These are phyloP conservation scores for Alternaria conjuncta DNA, from an alignment of 2,329 filamentous ascomycete genomes.

Conservation along the genomic window DNA sequence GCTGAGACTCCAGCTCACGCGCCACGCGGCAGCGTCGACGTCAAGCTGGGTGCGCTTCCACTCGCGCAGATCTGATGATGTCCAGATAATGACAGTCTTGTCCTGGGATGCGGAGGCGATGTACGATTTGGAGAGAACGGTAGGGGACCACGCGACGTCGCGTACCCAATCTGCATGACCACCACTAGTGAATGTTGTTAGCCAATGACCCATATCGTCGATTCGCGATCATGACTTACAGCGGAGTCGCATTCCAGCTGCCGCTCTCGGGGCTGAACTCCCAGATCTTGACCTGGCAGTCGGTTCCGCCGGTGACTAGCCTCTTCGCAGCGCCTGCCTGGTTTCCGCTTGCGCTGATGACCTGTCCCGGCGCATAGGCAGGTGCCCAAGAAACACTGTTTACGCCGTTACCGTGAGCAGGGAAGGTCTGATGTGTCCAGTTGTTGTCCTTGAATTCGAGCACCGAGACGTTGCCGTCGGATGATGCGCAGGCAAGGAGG, in stretches of 20 bases:
- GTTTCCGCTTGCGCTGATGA: slow-evolving; percentile 73
- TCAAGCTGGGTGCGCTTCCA: slow-evolving; percentile 87
- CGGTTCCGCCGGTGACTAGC: slow-evolving; percentile 93
- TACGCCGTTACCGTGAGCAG: slow-evolving; percentile 90
- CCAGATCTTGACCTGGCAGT: slow-evolving; percentile 95
- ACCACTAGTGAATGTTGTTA: slow-evolving; percentile 56
- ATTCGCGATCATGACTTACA: slow-evolving; percentile 47
- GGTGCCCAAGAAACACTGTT: slow-evolving; percentile 97
- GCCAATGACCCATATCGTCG: background rate
- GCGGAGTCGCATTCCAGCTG: slow-evolving; percentile 59
- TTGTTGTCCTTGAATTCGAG: slow-evolving; percentile 97
- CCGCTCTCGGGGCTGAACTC: slow-evolving; percentile 66
- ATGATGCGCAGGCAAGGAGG: slow-evolving; percentile 90
- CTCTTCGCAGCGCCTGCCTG: slow-evolving; percentile 67
- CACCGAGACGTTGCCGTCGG: slow-evolving; percentile 90
- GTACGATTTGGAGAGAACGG: slow-evolving; percentile 92
- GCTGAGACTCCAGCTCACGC: slow-evolving; percentile 96
- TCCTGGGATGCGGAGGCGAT: slow-evolving; percentile 96
- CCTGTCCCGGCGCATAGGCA: slow-evolving; percentile 79
- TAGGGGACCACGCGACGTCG: slow-evolving; percentile 96
- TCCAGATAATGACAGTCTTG: slow-evolving; percentile 98
- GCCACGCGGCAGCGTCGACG: slow-evolving; percentile 91
- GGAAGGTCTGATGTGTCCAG: slow-evolving; percentile 88
- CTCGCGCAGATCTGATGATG: slow-evolving; percentile 60
- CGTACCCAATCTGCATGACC: slow-evolving; percentile 97